A percentile compares a stretch with the other conserved stretches of the same genome.
These are phyloP conservation scores for Geotrichum siamense DNA, from an alignment of 1,139 yeast species.

Conservation along the genomic window DNA sequence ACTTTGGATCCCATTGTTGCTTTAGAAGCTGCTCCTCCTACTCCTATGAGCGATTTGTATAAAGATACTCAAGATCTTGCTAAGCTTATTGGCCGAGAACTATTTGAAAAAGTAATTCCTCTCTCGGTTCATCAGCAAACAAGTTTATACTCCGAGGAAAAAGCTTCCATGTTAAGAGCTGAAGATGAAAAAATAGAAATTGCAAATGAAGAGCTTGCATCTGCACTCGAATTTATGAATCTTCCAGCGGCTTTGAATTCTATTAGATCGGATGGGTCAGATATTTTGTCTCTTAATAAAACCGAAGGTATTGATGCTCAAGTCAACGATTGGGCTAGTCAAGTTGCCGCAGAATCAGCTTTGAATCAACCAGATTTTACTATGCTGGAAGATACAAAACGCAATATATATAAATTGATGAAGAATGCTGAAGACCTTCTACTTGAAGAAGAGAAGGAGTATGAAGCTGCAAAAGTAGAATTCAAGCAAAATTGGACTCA, in stretches of 20 bases:
- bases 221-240: conserved; percentile 72
- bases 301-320: conserved; percentile 23
- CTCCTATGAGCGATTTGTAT: conserved; percentile 49
- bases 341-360: conserved; percentile 21
- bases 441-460: conserved; percentile 36
- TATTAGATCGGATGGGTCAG: conserved; percentile 27
- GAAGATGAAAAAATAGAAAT: conserved; percentile 72
- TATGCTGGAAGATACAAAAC: conserved; percentile 20
- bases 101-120: conserved; percentile 76
- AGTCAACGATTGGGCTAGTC: conserved; percentile 35
- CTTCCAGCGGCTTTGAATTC: conserved; percentile 62
- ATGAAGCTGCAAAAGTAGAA: conserved; percentile 30
- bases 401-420: conserved; percentile 28
- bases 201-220: conserved; percentile 69
- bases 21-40: conserved; percentile 68
- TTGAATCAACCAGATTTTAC: conserved; percentile 14
- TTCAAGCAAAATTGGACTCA: conserved; percentile 38
- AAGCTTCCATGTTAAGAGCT: conserved; percentile 65
- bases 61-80: conserved; percentile 45
- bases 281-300: conserved; percentile 17
- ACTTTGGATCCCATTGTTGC: conserved; percentile 56
- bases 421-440: conserved; percentile 39
- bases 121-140: conserved; percentile 78
- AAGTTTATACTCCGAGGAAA: conserved; percentile 83
- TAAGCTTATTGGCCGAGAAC: conserved; percentile 45